phyloP scores from a whole-genome alignment of 2,329 filamentous ascomycete genomes.

The Trichoderma aggressivum region DNA sequence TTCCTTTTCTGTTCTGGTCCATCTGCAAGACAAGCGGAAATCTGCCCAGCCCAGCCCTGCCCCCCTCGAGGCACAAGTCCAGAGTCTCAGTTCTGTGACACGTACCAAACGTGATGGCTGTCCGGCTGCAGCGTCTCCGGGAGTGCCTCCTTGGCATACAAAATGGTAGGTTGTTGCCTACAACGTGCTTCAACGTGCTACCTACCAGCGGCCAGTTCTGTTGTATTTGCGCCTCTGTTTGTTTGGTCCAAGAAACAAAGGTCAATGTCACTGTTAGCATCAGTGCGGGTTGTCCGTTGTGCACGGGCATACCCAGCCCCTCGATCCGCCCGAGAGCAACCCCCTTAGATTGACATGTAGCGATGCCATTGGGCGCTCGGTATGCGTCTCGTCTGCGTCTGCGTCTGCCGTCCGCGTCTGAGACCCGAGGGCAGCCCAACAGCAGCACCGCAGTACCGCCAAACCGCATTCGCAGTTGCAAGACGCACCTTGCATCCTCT shows the following conservation, averaged over 20 bases:
- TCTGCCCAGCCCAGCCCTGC: not conserved
- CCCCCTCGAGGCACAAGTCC: not conserved
- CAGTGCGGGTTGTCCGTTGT: not conserved
- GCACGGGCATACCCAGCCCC: not conserved
- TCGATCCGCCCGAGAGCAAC: not conserved
- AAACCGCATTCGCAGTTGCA: not conserved
- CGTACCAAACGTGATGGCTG: not conserved
- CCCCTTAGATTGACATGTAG: not conserved
- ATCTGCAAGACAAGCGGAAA: not conserved
- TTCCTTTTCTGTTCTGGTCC: not conserved
- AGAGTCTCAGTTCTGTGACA: not conserved
- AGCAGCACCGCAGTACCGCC: not conserved
- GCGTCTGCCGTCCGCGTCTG: not conserved
- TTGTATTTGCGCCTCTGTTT: not conserved
- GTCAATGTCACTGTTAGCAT: not conserved
- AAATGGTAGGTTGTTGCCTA: not conserved
- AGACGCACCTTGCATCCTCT: not conserved
- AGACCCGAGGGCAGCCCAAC: not conserved
- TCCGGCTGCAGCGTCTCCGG: not conserved
- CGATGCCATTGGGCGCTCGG: not conserved
- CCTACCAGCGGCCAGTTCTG: not conserved
- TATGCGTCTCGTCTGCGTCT: too few relatives aligned
- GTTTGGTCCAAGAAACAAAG: not conserved
- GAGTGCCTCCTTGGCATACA: not conserved
- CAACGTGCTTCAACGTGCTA: not conserved